These are phyloP conservation scores for Macrophomina pseudophaseolina DNA, from an alignment of 2,329 filamentous ascomycete genomes.

Conservation along the genomic window DNA sequence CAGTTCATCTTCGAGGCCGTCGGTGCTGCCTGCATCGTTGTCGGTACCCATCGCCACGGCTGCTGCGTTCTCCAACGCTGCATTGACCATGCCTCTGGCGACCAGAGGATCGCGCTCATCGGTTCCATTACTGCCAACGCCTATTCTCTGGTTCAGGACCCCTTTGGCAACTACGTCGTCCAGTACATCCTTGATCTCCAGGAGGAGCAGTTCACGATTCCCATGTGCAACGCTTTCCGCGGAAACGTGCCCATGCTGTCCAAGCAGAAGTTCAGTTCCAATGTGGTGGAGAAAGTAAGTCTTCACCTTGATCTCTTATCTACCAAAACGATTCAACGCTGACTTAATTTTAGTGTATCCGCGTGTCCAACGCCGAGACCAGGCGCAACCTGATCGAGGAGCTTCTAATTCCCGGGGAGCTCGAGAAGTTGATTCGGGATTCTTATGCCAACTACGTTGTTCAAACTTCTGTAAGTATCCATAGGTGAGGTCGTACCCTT, in stretches of 20 bases:
- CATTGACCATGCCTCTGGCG: conserved; percentile 92
- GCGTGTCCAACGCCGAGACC: conserved; percentile 75
- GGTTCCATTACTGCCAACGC: conserved; percentile 85
- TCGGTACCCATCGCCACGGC: conserved; percentile 95
- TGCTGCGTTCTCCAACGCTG: conserved; percentile 98
- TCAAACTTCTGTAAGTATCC: conserved; percentile 72
- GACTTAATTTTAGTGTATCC: conserved; percentile 56
- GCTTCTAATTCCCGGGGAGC: conserved; percentile 73
- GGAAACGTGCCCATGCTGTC: conserved; percentile 75
- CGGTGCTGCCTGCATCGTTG: conserved; percentile 81
- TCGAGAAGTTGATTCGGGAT: conserved; percentile 88
- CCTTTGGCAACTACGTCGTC: conserved; percentile 97
- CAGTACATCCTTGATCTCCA: conserved; percentile 97
- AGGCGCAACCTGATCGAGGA: conserved; percentile 86
- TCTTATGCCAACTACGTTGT: conserved; percentile 98
- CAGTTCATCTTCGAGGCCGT: conserved; percentile 98
- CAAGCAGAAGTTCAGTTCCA: conserved; percentile 98
- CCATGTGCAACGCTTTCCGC: conserved; percentile 80
- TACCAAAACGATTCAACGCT: not conserved
- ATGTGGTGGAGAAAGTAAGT: conserved; percentile 84
- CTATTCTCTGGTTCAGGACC: conserved; percentile 89
- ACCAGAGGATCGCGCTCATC: conserved; percentile 87
- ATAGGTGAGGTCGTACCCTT: not conserved
- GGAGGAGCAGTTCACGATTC: conserved; percentile 85
- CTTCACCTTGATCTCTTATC: no score